phyloP scores from a whole-genome alignment of 164 flowering plant genomes.

The Brasenia schreberi region DNA sequence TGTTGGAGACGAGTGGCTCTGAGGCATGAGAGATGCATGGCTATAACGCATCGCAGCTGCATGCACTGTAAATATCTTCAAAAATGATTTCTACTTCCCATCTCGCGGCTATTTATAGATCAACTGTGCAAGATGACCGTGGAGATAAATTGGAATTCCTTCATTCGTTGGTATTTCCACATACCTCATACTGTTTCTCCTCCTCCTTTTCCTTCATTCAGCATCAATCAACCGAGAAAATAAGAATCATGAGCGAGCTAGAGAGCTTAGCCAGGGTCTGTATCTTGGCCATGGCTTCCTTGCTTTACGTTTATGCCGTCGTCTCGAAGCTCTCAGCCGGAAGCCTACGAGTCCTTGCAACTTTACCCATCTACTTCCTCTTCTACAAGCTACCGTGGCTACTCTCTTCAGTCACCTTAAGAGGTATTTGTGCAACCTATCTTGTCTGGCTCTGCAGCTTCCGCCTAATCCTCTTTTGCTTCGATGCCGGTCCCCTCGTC shows the following conservation, averaged over 20 bases:
- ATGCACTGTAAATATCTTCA: no score
- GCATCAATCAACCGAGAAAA: no score
- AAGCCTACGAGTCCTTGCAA: slow-evolving; percentile 15
- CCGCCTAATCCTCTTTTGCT: slow-evolving; percentile 16
- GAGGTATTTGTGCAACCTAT: slow-evolving; percentile 22
- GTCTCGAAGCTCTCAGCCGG: slow-evolving; percentile 20
- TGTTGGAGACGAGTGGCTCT: no score
- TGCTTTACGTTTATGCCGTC: slow-evolving; percentile 24
- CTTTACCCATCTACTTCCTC: slow-evolving; percentile 30
- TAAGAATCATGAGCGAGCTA: slow-evolving; percentile 19
- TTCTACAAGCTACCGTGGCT: slow-evolving; percentile 30
- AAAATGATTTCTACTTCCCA: no score
- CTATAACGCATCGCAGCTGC: no score
- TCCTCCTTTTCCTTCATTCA: no score
- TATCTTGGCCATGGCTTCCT: slow-evolving; percentile 13
- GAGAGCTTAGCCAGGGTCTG: slow-evolving; percentile 28
- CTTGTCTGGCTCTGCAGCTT: slow-evolving; percentile 49
- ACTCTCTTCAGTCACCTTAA: slow-evolving; percentile 17
- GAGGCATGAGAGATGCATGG: no score
- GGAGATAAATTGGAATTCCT: no score
- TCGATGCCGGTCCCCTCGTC: slow-evolving; percentile 9
- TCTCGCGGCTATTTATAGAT: no score
- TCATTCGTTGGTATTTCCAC: no score
- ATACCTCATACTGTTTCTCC: no score
- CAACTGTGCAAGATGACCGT: no score